A percentile compares a stretch with the other conserved stretches of the same genome.
Conservation (phyloP, 495 filamentous ascomycete species). For the Penicillium canariense region DNA sequence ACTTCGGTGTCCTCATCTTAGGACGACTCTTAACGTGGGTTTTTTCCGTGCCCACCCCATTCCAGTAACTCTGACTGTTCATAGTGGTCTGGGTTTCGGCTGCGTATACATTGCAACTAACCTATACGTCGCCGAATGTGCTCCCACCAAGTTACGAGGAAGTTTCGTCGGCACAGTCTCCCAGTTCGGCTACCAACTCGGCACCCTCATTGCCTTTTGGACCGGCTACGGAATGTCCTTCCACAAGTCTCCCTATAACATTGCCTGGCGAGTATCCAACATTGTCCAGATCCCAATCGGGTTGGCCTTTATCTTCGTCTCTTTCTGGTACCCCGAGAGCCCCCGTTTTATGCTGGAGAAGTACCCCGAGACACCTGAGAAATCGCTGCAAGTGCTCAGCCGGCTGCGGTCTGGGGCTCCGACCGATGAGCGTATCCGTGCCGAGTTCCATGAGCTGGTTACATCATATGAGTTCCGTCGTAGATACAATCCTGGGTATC, state of each 20-base stretch:
- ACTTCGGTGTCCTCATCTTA: constrained; percentile 32
- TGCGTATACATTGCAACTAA: constrained; percentile 40
- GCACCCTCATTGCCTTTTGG: constrained; percentile 40
- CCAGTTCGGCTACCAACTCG: constrained; percentile 29
- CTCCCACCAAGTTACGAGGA: constrained; percentile 31
- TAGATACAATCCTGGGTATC: constrained; percentile 28
- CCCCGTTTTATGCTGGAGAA: too few species aligned
- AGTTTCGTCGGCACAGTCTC: constrained; percentile 38
- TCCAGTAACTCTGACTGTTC: not conserved
- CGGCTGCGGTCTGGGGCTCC: constrained; percentile 28
- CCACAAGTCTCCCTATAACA: constrained; percentile 36
- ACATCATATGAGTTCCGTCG: constrained; percentile 32
- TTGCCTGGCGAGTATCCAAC: constrained; percentile 39
- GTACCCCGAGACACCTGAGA: constrained; percentile 35
- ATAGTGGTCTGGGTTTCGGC: constrained; percentile 36
- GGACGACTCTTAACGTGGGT: constrained; percentile 34
- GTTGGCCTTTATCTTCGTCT: constrained; percentile 30
- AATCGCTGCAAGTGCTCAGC: constrained; percentile 25
- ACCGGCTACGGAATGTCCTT: constrained; percentile 42
- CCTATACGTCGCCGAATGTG: constrained; percentile 39
- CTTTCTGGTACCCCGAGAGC: constrained; percentile 38
- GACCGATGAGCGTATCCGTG: constrained; percentile 28
- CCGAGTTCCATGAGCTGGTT: constrained; percentile 38
- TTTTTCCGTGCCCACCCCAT: not conserved
- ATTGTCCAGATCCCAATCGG: constrained; percentile 38